Percentiles rank a stretch among this genome's conserved stretches.
Conservation (phyloP, 495 filamentous ascomycete species). For the Xylaria castorea region DNA sequence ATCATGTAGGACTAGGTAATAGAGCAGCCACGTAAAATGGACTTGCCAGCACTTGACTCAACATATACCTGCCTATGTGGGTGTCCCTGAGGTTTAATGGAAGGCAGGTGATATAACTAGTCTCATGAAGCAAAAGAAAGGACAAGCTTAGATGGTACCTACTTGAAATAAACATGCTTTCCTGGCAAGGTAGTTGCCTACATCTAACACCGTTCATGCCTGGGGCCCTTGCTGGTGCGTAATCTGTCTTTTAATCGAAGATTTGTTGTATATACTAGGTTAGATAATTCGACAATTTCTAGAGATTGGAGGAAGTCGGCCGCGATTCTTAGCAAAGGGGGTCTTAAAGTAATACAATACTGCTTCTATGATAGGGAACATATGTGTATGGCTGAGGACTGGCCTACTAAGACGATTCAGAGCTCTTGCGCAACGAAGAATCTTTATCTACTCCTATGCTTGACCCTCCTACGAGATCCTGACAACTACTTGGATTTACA, state of each 20-base stretch:
- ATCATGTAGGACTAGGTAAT: not conserved
- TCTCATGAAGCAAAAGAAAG: not conserved
- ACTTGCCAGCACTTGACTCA: not conserved
- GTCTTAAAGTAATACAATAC: no score
- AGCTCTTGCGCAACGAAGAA: no score
- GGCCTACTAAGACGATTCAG: no score
- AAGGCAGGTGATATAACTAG: not conserved
- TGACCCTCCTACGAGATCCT: not conserved
- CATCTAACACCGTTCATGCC: not conserved
- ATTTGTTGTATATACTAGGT: not conserved
- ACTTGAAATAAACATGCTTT: not conserved
- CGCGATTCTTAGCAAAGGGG: no score
- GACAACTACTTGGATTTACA: not conserved
- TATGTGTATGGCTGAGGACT: no score
- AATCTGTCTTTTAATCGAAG: not conserved
- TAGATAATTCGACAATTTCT: not conserved
- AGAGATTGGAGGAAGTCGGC: not conserved
- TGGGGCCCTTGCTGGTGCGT: not conserved
- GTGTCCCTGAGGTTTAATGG: not conserved
- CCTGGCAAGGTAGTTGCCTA: not conserved
- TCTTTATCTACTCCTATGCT: no score
- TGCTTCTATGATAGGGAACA: no score
- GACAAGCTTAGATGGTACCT: not conserved
- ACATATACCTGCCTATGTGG: not conserved
- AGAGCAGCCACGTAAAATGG: not conserved